Percentiles rank a stretch among this genome's conserved stretches.
These are phyloP conservation scores for Tetrahymena elliotti DNA, from an alignment of 73 alveolate species.

Conservation along the genomic window DNA sequence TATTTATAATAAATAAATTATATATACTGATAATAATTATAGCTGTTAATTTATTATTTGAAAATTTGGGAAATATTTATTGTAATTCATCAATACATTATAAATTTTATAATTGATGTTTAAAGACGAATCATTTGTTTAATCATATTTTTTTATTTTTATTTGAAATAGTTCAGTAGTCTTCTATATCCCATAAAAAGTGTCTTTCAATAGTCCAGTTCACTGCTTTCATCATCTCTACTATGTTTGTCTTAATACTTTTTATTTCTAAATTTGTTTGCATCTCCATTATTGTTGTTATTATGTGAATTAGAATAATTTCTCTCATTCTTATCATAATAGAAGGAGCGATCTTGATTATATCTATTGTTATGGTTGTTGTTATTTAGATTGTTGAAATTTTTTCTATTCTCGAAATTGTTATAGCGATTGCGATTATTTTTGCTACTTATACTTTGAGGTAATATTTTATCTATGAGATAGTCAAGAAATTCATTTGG, in stretches of 20 bases:
- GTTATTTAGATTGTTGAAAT: not conserved
- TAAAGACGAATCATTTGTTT: not conserved
- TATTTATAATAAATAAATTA: too few relatives aligned
- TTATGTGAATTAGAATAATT: not conserved
- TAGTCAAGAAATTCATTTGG: not conserved
- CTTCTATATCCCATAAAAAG: too few relatives aligned
- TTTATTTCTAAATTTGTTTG: not conserved
- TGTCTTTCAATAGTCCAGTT: not conserved
- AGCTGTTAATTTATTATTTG: not conserved
- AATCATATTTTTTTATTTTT: too few relatives aligned
- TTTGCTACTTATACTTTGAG: not conserved
- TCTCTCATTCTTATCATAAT: not conserved
- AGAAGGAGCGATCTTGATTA: not conserved
- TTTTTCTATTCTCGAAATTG: not conserved
- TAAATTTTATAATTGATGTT: too few relatives aligned
- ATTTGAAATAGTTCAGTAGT: not conserved
- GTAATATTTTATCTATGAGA: not conserved
- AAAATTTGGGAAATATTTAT: not conserved
- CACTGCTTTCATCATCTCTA: not conserved
- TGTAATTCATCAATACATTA: not conserved
- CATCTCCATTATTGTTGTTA: not conserved
- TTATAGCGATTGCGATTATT: not conserved
- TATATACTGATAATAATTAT: too few relatives aligned
- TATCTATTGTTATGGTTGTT: not conserved
- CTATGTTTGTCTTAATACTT: not conserved